phyloP scores from a whole-genome alignment of 2,329 filamentous ascomycete genomes.

The Parascedosporium putredinis region DNA sequence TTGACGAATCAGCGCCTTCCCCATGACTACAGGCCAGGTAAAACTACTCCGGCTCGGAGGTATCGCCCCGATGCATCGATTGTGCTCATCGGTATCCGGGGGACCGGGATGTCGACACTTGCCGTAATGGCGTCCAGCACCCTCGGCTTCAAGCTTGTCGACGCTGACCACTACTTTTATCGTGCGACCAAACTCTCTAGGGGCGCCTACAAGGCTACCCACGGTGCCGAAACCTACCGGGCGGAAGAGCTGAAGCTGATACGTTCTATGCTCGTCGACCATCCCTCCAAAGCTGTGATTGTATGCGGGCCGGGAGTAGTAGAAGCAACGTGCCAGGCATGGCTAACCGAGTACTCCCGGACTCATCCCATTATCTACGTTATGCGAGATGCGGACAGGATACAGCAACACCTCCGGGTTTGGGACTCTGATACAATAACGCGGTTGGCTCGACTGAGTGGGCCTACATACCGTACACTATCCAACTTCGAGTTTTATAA shows the following conservation, averaged over 20 bases:
- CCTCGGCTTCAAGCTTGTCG: conserved; percentile 22
- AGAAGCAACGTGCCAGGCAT: no score
- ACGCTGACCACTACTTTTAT: background rate
- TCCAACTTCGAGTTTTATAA: no score
- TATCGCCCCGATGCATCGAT: conserved; percentile 57
- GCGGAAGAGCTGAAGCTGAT: background rate
- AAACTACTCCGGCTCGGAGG: background rate
- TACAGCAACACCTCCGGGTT: no score
- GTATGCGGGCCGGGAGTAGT: no score
- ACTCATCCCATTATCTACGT: no score
- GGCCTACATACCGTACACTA: no score
- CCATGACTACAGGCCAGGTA: background rate
- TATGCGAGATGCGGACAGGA: no score
- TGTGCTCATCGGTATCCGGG: conserved; percentile 60
- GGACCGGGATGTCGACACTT: conserved; percentile 64
- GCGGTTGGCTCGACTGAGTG: no score
- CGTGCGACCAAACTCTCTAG: background rate
- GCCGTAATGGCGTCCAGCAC: conserved; percentile 64
- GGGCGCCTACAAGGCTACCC: background rate
- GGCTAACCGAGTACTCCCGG: no score
- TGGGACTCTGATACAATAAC: no score
- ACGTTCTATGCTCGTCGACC: no score
- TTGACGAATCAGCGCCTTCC: background rate
- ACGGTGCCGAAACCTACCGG: background rate
- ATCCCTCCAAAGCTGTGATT: no score